Conservation (phyloP, 306 rosid genomes). For the Ormosia emarginata region DNA sequence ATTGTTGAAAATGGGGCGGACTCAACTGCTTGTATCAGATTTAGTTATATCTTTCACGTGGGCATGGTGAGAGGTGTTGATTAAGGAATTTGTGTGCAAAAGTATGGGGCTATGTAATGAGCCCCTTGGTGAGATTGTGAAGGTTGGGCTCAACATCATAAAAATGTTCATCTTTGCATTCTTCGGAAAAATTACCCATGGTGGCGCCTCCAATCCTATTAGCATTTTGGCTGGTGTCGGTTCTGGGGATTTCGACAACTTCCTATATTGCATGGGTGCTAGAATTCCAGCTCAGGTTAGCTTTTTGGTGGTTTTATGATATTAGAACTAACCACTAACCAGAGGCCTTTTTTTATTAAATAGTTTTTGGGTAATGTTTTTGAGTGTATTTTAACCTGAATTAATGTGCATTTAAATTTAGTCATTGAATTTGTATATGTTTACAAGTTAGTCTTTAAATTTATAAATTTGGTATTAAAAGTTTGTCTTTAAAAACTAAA, state of each 20-base stretch:
- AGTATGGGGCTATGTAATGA: conserved; percentile 34
- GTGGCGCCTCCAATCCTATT: conserved; percentile 63
- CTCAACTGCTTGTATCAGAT: conserved; percentile 44
- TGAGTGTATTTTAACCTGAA: background rate
- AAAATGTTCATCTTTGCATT: conserved; percentile 61
- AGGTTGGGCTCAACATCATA: conserved; percentile 24
- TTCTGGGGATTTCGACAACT: conserved; percentile 46
- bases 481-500: too few species aligned
- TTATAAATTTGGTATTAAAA: too few species aligned
- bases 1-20: conserved; percentile 29
- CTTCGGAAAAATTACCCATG: conserved; percentile 40
- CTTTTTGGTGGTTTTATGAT: background rate
- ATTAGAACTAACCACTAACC: background rate
- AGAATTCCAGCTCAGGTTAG: conserved; percentile 69
- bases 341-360: background rate
- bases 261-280: conserved; percentile 48
- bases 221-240: conserved; percentile 41
- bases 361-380: background rate
- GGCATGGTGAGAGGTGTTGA: conserved; percentile 54
- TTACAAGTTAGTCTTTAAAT: too few species aligned
- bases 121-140: conserved; percentile 36
- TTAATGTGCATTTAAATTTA: background rate
- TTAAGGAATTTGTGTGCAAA: conserved; percentile 33
- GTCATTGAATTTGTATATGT: too few species aligned
- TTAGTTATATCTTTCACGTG: conserved; percentile 56